These are phyloP conservation scores for Phoenix dactylifera DNA, from an alignment of 176 grass and related monocot genomes.

Conservation along the genomic window DNA sequence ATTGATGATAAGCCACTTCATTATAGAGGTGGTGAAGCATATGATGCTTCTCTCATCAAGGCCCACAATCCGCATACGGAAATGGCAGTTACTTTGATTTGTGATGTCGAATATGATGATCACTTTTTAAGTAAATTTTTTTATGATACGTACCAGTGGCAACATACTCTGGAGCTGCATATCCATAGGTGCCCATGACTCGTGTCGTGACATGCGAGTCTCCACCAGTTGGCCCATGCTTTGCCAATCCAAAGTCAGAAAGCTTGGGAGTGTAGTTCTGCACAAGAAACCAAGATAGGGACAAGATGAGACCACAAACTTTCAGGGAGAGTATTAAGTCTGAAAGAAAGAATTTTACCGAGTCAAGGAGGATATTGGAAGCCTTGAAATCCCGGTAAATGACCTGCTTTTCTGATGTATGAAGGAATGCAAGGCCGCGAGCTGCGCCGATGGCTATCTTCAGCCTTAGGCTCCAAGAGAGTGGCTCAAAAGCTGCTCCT, in stretches of 20 bases:
- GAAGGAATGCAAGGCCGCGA: slow-evolving; percentile 17
- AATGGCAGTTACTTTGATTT: too few species aligned
- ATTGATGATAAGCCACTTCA: slow-evolving; percentile 17
- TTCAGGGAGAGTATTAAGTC: background rate
- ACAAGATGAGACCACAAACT: background rate
- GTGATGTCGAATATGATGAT: too few species aligned
- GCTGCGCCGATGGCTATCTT: slow-evolving; percentile 13
- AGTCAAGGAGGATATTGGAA: slow-evolving; percentile 14
- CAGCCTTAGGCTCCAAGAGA: slow-evolving; percentile 10
- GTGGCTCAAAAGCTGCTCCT: slow-evolving; percentile 10
- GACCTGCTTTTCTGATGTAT: slow-evolving; percentile 15
- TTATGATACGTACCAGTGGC: slow-evolving; percentile 5
- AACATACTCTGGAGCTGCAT: slow-evolving; percentile 10
- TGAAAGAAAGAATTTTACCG: background rate
- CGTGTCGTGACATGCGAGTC: slow-evolving; percentile 17
- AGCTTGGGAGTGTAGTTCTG: slow-evolving; percentile 21
- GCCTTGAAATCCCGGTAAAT: slow-evolving; percentile 25
- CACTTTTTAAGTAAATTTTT: too few species aligned
- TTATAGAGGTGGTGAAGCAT: background rate
- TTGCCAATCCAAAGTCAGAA: slow-evolving; percentile 18
- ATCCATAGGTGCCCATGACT: slow-evolving; percentile 21
- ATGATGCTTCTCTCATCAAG: background rate
- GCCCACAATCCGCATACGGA: too few species aligned
- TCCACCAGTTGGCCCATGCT: slow-evolving; percentile 5
- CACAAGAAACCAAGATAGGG: background rate